phyloP scores from a whole-genome alignment of 176 grass and related monocot species.

The Avena atlantica region DNA sequence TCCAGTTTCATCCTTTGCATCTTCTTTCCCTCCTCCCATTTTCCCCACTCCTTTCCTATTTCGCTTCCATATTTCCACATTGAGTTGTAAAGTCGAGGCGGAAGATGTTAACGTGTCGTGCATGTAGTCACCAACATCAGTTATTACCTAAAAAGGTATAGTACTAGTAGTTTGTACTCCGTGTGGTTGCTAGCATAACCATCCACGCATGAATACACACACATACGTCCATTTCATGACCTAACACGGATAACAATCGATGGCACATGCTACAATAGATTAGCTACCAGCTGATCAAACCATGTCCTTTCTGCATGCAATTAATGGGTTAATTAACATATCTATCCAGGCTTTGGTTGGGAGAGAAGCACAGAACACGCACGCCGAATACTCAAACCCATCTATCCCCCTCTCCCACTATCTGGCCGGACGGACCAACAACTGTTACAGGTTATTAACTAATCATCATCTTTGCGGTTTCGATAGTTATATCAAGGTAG shows the following conservation, averaged over 20 bases:
- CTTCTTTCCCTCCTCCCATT: too few relatives aligned
- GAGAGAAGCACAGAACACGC: neutral
- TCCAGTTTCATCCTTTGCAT: too few relatives aligned
- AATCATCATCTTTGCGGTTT: neutral
- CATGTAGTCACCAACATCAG: too few relatives aligned
- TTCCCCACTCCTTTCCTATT: too few relatives aligned
- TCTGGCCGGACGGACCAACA: neutral
- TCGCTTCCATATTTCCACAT: too few relatives aligned
- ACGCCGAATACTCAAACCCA: neutral
- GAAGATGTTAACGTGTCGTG: too few relatives aligned
- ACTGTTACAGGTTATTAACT: neutral
- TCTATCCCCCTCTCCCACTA: conserved; percentile 2
- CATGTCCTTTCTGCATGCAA: neutral
- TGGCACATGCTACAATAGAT: neutral
- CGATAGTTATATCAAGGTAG: neutral
- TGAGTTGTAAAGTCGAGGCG: too few relatives aligned
- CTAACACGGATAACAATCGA: neutral
- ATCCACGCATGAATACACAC: neutral
- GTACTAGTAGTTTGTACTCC: neutral
- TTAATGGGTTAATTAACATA: neutral
- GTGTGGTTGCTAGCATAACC: neutral
- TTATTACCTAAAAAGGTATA: too few relatives aligned
- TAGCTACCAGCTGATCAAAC: neutral
- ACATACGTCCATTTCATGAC: neutral
- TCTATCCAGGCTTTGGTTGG: neutral